A percentile compares a stretch with the other conserved stretches of the same genome.
Conservation (phyloP, 352 stramenopile species). For the Stramenopiles sp. region DNA sequence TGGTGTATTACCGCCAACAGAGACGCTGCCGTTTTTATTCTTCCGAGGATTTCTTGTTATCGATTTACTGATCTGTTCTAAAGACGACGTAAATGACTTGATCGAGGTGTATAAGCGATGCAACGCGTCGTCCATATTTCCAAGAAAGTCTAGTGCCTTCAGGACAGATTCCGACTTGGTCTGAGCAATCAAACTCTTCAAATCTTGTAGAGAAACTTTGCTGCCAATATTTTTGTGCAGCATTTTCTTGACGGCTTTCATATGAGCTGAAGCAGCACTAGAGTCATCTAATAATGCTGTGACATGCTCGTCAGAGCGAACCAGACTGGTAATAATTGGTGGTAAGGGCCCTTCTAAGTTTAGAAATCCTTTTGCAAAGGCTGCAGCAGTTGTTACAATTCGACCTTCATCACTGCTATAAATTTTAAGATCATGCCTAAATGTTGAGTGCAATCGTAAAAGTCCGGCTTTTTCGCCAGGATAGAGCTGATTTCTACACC, state of each 20-base stretch:
- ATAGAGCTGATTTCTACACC: conserved; percentile 55
- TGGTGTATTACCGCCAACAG: neutral
- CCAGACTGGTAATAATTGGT: conserved; percentile 92
- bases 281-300: neutral
- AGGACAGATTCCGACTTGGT: conserved; percentile 49
- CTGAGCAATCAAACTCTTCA: conserved; percentile 29
- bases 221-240: conserved; percentile 40
- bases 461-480: conserved; percentile 74
- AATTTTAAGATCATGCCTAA: conserved; percentile 99
- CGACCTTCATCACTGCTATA: conserved; percentile 96
- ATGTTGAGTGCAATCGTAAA: conserved; percentile 93
- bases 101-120: neutral
- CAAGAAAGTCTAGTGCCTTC: conserved; percentile 31
- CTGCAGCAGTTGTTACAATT: conserved; percentile 98
- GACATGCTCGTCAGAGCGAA: conserved; percentile 19
- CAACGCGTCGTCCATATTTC: neutral
- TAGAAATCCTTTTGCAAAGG: conserved; percentile 95
- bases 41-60: neutral
- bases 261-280: neutral
- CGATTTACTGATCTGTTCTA: neutral
- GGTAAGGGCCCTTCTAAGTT: conserved; percentile 96
- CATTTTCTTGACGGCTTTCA: conserved; percentile 28
- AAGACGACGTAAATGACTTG: neutral
- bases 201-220: neutral
- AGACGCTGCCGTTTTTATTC: neutral